phyloP scores from a whole-genome alignment of 2,329 filamentous ascomycete species.

The Xylaria sp. region DNA sequence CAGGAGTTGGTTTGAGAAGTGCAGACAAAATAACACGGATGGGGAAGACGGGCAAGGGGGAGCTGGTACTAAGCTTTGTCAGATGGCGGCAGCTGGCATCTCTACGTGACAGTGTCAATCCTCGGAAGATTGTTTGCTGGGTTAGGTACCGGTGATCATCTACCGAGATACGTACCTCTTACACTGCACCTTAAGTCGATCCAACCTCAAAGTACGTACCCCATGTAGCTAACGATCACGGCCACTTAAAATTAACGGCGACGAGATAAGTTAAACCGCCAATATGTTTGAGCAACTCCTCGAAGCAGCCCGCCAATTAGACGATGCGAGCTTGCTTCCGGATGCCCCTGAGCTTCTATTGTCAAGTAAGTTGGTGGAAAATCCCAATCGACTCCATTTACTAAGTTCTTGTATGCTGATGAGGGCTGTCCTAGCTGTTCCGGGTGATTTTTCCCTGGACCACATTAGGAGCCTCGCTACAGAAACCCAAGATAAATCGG shows the following conservation, averaged over 20 bases:
- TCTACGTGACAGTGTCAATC: background rate
- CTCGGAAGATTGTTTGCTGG: background rate
- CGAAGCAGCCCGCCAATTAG: constrained; percentile 18
- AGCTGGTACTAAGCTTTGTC: background rate
- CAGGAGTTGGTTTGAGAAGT: background rate
- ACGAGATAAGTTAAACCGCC: background rate
- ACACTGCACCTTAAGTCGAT: background rate
- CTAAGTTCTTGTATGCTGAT: constrained; percentile 23
- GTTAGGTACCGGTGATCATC: constrained; percentile 9
- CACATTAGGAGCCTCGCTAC: constrained; percentile 22
- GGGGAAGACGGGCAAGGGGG: background rate
- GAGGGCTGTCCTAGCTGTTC: constrained; percentile 26
- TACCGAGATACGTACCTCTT: background rate
- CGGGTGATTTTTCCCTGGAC: constrained; percentile 19
- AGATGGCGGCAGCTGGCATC: background rate
- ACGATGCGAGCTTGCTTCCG: constrained; percentile 17
- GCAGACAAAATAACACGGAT: background rate
- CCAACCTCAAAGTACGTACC: background rate
- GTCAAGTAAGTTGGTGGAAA: constrained; percentile 18
- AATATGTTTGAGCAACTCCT: constrained; percentile 36
- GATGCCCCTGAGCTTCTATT: constrained; percentile 27
- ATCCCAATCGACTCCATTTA: background rate
- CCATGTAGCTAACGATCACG: constrained; percentile 6
- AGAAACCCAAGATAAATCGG: constrained; percentile 23
- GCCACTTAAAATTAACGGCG: background rate